Evolutionary conservation across 257 asterid genomes (phyloP).

Genomic region (Gentiana dahurica): DNA sequence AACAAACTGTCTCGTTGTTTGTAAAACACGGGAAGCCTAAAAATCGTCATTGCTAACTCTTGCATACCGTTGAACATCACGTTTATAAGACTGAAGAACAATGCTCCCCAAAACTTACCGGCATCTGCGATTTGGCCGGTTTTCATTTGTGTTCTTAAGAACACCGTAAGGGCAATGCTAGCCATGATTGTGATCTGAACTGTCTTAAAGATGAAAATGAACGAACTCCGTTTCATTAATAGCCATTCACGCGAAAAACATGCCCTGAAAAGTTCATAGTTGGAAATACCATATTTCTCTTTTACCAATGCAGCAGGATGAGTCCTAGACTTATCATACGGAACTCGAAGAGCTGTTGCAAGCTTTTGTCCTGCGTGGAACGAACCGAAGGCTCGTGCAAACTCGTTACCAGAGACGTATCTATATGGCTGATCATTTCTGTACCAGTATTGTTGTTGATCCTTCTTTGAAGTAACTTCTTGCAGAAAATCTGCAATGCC

Average conservation of each 20-base stretch:
- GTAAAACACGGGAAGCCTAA: slow-evolving; percentile 66
- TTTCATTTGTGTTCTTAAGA: slow-evolving; percentile 63
- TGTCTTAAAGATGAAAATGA: slow-evolving; percentile 56
- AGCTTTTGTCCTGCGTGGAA: slow-evolving; percentile 45
- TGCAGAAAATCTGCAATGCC: slow-evolving; percentile 76
- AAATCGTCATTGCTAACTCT: slow-evolving; percentile 64
- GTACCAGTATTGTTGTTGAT: slow-evolving; percentile 75
- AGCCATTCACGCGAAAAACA: slow-evolving; percentile 51
- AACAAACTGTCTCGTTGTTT: slow-evolving; percentile 67
- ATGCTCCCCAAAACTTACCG: slow-evolving; percentile 56
- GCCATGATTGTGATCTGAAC: slow-evolving; percentile 67
- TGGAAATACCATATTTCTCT: slow-evolving; percentile 64
- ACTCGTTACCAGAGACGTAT: slow-evolving; percentile 43
- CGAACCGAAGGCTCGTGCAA: slow-evolving; percentile 39
- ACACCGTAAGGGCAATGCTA: slow-evolving; percentile 45
- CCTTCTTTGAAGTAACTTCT: slow-evolving; percentile 81
- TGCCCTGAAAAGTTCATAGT: slow-evolving; percentile 52
- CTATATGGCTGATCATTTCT: slow-evolving; percentile 35
- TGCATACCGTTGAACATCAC: slow-evolving; percentile 80
- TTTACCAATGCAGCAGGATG: slow-evolving; percentile 77
- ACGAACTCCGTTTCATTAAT: slow-evolving; percentile 56
- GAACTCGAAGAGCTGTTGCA: slow-evolving; percentile 33
- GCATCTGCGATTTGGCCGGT: slow-evolving; percentile 36
- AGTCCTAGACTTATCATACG: slow-evolving; percentile 43
- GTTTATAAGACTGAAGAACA: slow-evolving; percentile 62